These are phyloP conservation scores for Boletus sp. DNA, from an alignment of 1,284 basidiomycete genomes.

Conservation along the genomic window DNA sequence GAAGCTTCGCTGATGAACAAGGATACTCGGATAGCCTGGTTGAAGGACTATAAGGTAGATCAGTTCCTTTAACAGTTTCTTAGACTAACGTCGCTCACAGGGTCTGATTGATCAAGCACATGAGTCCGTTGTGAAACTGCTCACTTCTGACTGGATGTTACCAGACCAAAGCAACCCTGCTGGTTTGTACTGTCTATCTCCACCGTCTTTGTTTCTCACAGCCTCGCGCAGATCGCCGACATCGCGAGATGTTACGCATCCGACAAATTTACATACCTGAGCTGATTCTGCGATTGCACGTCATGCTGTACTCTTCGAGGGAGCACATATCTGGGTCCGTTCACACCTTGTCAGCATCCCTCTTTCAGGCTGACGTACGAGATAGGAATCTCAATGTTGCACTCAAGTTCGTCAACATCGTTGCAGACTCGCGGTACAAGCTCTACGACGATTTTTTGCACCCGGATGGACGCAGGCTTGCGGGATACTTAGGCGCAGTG, in stretches of 20 bases:
- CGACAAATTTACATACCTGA: conserved; percentile 90
- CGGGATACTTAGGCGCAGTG: conserved; percentile 71
- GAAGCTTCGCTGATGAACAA: conserved; percentile 52
- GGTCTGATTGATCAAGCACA: conserved; percentile 53
- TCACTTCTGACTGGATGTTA: conserved; percentile 76
- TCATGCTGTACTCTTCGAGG: conserved; percentile 66
- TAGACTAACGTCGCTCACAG: conserved; percentile 32
- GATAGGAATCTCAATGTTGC: conserved; percentile 78
- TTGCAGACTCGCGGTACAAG: conserved; percentile 86
- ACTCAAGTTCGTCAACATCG: conserved; percentile 74
- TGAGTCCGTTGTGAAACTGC: conserved; percentile 58
- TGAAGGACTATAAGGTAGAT: conserved; percentile 58
- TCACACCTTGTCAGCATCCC: not conserved
- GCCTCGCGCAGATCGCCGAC: conserved; percentile 50
- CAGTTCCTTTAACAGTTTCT: not conserved
- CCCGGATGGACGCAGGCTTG: conserved; percentile 51
- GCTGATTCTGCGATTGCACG: conserved; percentile 82
- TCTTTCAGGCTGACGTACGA: not conserved
- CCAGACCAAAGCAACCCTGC: conserved; percentile 43
- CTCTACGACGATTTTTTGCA: conserved; percentile 84
- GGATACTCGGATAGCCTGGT: conserved; percentile 58
- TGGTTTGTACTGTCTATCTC: conserved; percentile 33
- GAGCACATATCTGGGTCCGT: conserved; percentile 65
- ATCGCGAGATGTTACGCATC: conserved; percentile 72
- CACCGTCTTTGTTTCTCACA: conserved; percentile 1